Evolutionary conservation across 805 yeast genomes (phyloP).

Genomic region (Yarrowia alimentaria): DNA sequence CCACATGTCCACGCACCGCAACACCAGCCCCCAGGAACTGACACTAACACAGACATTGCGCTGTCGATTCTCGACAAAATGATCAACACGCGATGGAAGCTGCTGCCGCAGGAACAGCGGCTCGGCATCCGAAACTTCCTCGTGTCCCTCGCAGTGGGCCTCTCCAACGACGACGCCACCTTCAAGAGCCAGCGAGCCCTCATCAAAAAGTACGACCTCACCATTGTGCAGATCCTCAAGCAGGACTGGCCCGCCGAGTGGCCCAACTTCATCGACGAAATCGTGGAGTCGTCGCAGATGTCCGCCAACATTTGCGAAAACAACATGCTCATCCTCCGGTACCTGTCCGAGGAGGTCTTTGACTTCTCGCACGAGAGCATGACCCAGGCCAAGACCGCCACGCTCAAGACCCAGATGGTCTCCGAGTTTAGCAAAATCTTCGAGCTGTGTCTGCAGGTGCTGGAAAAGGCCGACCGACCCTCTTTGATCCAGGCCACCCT

Average conservation of each 20-base stretch:
- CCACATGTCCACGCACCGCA: too few species aligned
- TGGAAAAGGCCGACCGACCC: slow-evolving; percentile 84
- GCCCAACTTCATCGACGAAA: slow-evolving; percentile 95
- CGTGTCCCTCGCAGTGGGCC: slow-evolving; percentile 86
- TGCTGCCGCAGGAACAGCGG: slow-evolving; percentile 83
- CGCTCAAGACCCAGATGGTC: slow-evolving; percentile 77
- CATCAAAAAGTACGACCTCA: slow-evolving; percentile 89
- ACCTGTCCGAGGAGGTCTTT: slow-evolving; percentile 92
- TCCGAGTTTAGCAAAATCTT: slow-evolving; percentile 91
- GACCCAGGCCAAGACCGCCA: slow-evolving; percentile 91
- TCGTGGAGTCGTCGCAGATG: slow-evolving; percentile 77
- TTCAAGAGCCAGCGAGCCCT: slow-evolving; percentile 74
- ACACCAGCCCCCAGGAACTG: neutral
- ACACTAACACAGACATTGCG: slow-evolving; percentile 55
- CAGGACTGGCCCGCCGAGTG: slow-evolving; percentile 99
- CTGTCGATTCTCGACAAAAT: slow-evolving; percentile 84
- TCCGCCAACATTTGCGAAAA: slow-evolving; percentile 95
- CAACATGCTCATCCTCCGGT: slow-evolving; percentile 87
- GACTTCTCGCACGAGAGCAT: slow-evolving; percentile 93
- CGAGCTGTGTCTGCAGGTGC: slow-evolving; percentile 87
- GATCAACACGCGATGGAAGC: slow-evolving; percentile 90
- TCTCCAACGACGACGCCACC: slow-evolving; percentile 78
- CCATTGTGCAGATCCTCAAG: slow-evolving; percentile 88
- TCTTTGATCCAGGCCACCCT: slow-evolving; percentile 81
- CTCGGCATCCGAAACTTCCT: slow-evolving; percentile 90